A percentile compares a stretch with the other conserved stretches of the same genome.
phyloP scores from a whole-genome alignment of 306 rosid species.

The Pterocarpus macrocarpus region DNA sequence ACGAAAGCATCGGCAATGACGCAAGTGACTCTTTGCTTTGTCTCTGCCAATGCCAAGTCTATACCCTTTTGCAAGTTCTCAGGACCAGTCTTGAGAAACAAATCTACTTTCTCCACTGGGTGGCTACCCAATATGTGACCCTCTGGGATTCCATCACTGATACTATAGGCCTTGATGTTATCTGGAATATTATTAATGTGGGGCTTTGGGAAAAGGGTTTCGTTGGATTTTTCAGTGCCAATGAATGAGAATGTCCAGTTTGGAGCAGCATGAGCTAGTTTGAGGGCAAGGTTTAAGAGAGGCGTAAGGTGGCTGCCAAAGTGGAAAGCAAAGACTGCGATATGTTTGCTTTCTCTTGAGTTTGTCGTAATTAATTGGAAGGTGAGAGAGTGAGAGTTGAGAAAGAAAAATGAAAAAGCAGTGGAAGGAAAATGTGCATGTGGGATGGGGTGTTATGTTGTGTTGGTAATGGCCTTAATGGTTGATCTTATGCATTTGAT shows the following conservation, averaged over 20 bases:
- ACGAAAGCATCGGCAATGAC: conserved; percentile 45
- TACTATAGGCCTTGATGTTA: conserved; percentile 41
- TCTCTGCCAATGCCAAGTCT: conserved; percentile 37
- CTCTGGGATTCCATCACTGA: conserved; percentile 49
- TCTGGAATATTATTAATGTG: not conserved
- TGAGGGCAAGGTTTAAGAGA: conserved; percentile 39
- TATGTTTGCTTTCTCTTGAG: conserved; percentile 37
- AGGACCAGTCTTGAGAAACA: conserved; percentile 42
- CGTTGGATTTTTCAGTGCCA: not conserved
- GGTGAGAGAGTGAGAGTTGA: not conserved
- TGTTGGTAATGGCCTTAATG: too few species aligned
- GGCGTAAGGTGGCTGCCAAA: conserved; percentile 45
- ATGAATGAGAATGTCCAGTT: conserved; percentile 49
- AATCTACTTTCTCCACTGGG: conserved; percentile 35
- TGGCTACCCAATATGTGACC: conserved; percentile 22
- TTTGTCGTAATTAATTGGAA: not conserved
- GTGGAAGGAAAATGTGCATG: not conserved
- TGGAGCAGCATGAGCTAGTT: conserved; percentile 51
- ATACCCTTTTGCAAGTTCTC: conserved; percentile 41
- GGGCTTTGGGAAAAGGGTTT: conserved; percentile 4
- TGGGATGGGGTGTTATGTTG: too few species aligned
- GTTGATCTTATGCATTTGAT: not conserved
- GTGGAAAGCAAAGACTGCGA: conserved; percentile 50
- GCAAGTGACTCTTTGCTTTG: conserved; percentile 43
- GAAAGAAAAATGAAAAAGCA: not conserved